Evolutionary conservation across 352 stramenopile genomes (phyloP), one percentile per base, ranked within the genome.

Genomic region (Globisporangium spiculum): DNA sequence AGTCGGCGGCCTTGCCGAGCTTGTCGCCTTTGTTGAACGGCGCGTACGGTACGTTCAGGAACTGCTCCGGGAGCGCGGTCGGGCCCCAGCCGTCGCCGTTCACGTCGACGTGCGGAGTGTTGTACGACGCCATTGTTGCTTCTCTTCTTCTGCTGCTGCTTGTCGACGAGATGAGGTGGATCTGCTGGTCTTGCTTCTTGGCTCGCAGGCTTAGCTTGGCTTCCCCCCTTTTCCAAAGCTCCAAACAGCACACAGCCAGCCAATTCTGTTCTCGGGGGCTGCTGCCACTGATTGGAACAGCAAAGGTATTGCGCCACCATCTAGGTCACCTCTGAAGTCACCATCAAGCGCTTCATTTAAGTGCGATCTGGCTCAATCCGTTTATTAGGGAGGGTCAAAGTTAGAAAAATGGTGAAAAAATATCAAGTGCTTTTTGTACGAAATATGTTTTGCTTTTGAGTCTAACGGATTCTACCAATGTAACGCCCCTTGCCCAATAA

Each of bases 21-120:
- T 97, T 96, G 84, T 99, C 96, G 44, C 87, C 93, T 71, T 98
- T 97, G 68, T 97, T 97, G 76, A 99, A 99, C 3, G 95, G 94
- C 48, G 93, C 90, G 73, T 98, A 99, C 8, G 97, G 97, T 32
- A 99, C 80, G 69, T 96, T 88, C 26, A 92, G 76, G 83, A 98
- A 98, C 76, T 96, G 87, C 77, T 95, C 79, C 22, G 91, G 91
- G 24, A 97, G 85, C 27, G 74, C 70, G 55, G 88, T 97, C 9
- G 91, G 91, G 56, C 91, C 91, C 91, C 91, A 97, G 48, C 90
- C 89, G 36, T 72, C 79, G 48, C 74, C 69, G 73, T 97, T 97
- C 74, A 94, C 80, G 74, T 94, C 86, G 60, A 97, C 89, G 26
- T 75, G 70, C 26, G 89, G 90, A 22, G 79, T 81, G 63, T 90